Evolutionary conservation across 1,284 basidiomycete species (phyloP), one percentile per base, ranked within the genome.

Genomic region (Apiotrichum montevideense): DNA sequence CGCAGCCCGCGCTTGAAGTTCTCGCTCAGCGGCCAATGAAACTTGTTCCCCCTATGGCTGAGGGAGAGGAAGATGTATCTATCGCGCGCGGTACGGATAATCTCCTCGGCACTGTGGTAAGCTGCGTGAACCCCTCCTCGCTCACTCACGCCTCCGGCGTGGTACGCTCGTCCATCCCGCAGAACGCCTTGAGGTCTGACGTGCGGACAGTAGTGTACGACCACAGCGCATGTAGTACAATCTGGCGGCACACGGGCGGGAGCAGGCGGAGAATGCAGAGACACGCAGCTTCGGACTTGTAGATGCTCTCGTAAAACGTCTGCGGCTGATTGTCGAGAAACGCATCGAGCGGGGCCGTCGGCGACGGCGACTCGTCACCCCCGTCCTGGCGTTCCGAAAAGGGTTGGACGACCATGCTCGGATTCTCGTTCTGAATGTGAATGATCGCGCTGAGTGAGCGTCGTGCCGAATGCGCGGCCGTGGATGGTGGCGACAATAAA

Each of bases 151-250:
- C 58, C 29, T 61, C 59, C 7, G 69, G 49, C 0, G 61, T 46
- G 7, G 62, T 47, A 2, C 65, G 34, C 4, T 63, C 51, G 14
- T 83, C 84, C 39, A 86, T 72, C n/a, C 74, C 83, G 21, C 94
- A 85, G 86, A 94, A 92, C 3, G 86, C 83, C n/a, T 84, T 80
- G 80, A 96, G 85, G 1, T 90, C 88, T 7, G 82, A 78, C 10
- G 80, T 76, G 0, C 83, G 79, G 45, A 96, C 83, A 0, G 87
- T 79, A 11, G 83, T 83, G 66, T 97, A 90, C 6, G 95, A 82
- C 90, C 96, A 99, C 8, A 98, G 79, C 52, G 93, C 73, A 71
- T 90, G 90, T 83, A 97, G 87, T 45, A 97, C 84, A 37, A 98
- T 81, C 74, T 98, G 94, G 42, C 92, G 81, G 64, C 93, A 90